A percentile compares a stretch with the other conserved stretches of the same genome.
These are phyloP conservation scores for Neurospora crassa DNA, from an alignment of 2,329 filamentous ascomycete genomes.

Conservation along the genomic window DNA sequence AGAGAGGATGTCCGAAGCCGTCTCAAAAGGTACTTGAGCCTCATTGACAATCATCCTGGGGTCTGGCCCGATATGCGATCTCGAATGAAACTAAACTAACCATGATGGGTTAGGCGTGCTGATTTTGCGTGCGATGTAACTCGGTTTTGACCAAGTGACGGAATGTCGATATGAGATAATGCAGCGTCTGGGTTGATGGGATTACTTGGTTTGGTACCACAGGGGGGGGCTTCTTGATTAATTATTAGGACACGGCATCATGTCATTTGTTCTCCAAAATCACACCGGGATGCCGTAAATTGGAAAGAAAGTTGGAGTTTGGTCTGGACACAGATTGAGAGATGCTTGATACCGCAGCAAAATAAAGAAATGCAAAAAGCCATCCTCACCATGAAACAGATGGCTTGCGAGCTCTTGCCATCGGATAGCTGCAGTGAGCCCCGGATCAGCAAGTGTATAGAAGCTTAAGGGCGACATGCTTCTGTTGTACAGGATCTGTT, in stretches of 20 bases:
- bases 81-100: background rate
- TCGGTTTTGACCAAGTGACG: background rate
- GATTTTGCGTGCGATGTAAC: background rate
- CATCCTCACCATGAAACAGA: background rate
- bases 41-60: background rate
- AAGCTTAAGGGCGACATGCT: background rate
- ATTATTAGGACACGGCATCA: background rate
- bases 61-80: background rate
- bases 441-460: background rate
- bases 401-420: background rate
- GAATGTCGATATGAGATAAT: background rate
- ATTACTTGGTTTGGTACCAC: background rate
- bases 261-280: too few species aligned
- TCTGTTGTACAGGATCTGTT: background rate
- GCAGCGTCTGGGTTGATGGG: background rate
- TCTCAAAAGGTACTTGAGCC: conserved; percentile 8
- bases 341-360: background rate
- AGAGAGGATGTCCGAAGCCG: conserved; percentile 14
- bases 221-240: background rate
- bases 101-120: background rate
- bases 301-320: background rate
- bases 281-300: too few species aligned
- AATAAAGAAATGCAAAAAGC: background rate
- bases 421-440: background rate
- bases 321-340: background rate